Evolutionary conservation across 495 filamentous ascomycete genomes (phyloP), one percentile per base, ranked within the genome.

Genomic region (Podospora pseudoanserina): DNA sequence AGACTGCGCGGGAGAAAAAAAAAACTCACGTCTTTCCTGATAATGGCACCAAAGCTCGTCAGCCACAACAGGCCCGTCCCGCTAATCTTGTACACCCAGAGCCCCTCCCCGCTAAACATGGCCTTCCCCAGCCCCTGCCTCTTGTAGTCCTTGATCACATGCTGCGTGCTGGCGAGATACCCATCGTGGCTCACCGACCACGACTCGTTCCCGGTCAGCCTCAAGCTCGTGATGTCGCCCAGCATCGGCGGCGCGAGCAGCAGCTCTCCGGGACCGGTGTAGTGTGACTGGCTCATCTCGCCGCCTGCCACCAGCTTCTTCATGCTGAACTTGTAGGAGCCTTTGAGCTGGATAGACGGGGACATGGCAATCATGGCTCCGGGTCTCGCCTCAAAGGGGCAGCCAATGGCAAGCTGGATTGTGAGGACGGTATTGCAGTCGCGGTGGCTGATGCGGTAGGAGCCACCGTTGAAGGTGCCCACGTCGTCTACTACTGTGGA

Each of bases 281-380:
- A 98, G 0, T 86, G 89, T 5, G 93, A 96, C 68, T 86, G 86
- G 2, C 85, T 74, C 82, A 99, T 89, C 67, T 97, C 91, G 32
- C 91, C 90, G 61, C 92, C 92, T 0, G 88, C 87, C 39, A 98
- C 78, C 0, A 94, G 77, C 77, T 97, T 97, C 81, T 94, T 96
- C 78, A 91, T 83, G 56, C 85, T 87, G 77, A 98, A 96, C 53
- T 91, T 91, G 66, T 95, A 77, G 23, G 81, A 80, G 68, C 95
- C 95, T 78, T 91, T 90, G 57, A 98, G 84, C 0, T 90, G 91
- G 53, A 98, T 85, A 2, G 89, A 90, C 5, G 92, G 89, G 11
- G 92, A 92, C 96, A 98, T 99, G 63, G 92, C 91, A 69, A 99
- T 92, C 93, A 99, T 97, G 57, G 86, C 85, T 55, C 92, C 91